A percentile compares a stretch with the other conserved stretches of the same genome.
Evolutionary conservation across 108 stramenopile species (phyloP).

Genomic region (Phaeodactylum tricornutum): DNA sequence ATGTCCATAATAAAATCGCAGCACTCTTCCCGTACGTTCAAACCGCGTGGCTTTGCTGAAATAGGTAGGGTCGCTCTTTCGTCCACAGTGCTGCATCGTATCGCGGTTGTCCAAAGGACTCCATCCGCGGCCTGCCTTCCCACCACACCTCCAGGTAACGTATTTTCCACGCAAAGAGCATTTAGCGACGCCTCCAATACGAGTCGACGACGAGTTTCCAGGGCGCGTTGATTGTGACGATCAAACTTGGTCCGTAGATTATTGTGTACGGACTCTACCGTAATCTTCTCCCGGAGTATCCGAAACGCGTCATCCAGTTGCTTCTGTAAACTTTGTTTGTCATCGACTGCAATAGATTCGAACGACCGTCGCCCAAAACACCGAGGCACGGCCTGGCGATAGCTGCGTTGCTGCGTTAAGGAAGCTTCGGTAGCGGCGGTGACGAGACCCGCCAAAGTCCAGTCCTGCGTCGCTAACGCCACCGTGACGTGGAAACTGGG

Average conservation of each 20-base stretch:
- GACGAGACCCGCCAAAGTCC: conserved; percentile 57
- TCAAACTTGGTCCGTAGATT: conserved; percentile 15
- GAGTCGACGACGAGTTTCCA: conserved; percentile 6
- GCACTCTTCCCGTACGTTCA: conserved; percentile 40
- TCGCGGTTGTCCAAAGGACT: too few species aligned
- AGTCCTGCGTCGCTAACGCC: conserved; percentile 82
- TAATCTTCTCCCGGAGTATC: conserved; percentile 18
- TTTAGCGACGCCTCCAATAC: too few species aligned
- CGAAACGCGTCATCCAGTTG: conserved; percentile 19
- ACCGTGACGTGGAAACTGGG: conserved; percentile 71
- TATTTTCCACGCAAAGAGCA: too few species aligned
- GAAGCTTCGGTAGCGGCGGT: conserved; percentile 15
- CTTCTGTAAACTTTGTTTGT: conserved; percentile 10
- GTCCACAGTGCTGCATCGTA: too few species aligned
- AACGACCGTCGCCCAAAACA: conserved; percentile 14
- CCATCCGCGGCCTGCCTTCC: too few species aligned
- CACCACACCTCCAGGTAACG: too few species aligned
- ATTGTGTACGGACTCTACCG: conserved; percentile 14
- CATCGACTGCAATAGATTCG: conserved; percentile 7
- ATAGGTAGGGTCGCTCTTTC: too few species aligned
- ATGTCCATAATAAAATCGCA: conserved; percentile 31
- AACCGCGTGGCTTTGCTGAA: too few species aligned
- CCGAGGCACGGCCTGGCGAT: conserved; percentile 36
- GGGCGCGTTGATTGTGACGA: conserved; percentile 26
- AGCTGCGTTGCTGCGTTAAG: conserved; percentile 20